Evolutionary conservation across 352 stramenopile genomes (phyloP).

Genomic region (Halophytophthora batemanensis): DNA sequence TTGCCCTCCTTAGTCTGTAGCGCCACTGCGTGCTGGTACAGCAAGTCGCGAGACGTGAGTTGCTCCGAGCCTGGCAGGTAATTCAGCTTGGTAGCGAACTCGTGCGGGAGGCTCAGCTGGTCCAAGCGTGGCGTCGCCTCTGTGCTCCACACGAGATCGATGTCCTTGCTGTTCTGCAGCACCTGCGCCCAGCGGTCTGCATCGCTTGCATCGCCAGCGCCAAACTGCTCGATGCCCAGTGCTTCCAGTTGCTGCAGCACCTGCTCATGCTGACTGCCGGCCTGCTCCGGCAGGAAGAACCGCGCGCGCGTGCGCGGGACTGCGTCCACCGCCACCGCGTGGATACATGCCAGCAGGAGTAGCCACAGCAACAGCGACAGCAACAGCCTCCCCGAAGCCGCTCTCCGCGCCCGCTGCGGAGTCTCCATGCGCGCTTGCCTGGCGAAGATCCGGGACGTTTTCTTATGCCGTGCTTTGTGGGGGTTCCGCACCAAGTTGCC

Average conservation of each 20-base stretch:
- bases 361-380: constrained; percentile 19
- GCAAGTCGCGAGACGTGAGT: constrained; percentile 41
- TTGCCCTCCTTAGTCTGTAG: constrained; percentile 51
- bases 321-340: neutral
- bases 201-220: constrained; percentile 17
- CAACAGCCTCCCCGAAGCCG: neutral
- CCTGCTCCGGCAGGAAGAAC: constrained; percentile 52
- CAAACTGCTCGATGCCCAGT: constrained; percentile 54
- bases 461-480: too few species aligned
- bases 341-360: too few species aligned
- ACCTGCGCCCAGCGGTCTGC: constrained; percentile 43
- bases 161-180: constrained; percentile 31
- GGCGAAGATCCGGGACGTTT: constrained; percentile 1
- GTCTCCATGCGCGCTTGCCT: constrained; percentile 1
- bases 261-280: constrained; percentile 29
- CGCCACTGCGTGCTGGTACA: constrained; percentile 42
- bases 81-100: constrained; percentile 63
- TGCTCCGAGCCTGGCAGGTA: constrained; percentile 54
- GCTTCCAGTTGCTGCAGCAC: constrained; percentile 47
- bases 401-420: neutral
- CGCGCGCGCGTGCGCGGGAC: constrained; percentile 27
- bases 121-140: constrained; percentile 24
- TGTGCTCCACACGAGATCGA: constrained; percentile 73
- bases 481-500: too few species aligned
- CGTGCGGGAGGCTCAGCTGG: constrained; percentile 36